phyloP scores from a whole-genome alignment of 441 rosid genomes.

The Populus hybrid region DNA sequence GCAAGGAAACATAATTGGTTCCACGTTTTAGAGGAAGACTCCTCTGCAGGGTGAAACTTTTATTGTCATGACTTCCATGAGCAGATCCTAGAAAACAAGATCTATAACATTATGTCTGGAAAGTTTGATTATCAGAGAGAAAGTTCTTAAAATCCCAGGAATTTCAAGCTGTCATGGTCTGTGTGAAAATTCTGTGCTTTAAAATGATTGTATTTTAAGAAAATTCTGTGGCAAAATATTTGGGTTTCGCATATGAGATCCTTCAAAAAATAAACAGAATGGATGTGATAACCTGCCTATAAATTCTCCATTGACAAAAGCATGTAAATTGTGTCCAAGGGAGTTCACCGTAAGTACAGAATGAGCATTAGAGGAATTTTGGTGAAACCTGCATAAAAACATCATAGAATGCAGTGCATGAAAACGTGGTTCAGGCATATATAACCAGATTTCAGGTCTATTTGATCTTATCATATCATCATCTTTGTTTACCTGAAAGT shows the following conservation, averaged over 20 bases:
- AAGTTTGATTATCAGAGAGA: neutral
- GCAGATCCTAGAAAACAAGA: neutral
- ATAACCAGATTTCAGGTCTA: neutral
- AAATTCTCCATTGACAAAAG: neutral
- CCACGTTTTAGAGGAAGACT: neutral
- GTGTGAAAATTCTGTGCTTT: neutral
- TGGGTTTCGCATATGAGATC: too few relatives aligned
- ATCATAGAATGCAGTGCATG: neutral
- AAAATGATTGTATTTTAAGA: neutral
- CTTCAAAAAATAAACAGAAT: neutral
- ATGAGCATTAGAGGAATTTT: neutral
- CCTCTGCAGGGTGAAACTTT: neutral
- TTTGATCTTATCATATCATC: neutral
- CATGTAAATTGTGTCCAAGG: slow-evolving; percentile 1
- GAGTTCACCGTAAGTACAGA: neutral
- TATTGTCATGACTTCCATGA: neutral
- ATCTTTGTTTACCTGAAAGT: neutral
- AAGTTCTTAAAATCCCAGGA: neutral
- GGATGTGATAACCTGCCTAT: neutral
- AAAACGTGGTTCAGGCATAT: neutral
- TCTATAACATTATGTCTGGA: neutral
- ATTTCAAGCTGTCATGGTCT: neutral
- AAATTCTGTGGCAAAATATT: too few relatives aligned
- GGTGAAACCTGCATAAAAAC: neutral
- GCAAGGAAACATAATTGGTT: neutral